A percentile compares a stretch with the other conserved stretches of the same genome.
These are phyloP conservation scores for Fusarium pseudocircinatum DNA, from an alignment of 2,329 filamentous ascomycete genomes.

Conservation along the genomic window DNA sequence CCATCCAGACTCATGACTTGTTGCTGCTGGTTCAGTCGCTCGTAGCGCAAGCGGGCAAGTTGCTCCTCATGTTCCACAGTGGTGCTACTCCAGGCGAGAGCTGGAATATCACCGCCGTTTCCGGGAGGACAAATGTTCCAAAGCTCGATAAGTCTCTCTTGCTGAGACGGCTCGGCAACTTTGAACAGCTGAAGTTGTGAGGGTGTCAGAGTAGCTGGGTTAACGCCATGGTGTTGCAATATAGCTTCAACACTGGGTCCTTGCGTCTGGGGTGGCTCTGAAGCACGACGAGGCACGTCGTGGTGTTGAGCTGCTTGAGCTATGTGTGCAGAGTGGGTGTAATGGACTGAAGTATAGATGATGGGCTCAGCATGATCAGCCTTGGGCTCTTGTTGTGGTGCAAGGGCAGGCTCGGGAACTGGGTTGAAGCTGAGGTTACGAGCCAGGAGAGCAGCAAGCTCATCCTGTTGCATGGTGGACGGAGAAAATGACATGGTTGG, in stretches of 20 bases:
- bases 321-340: slow-evolving; percentile 79
- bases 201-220: slow-evolving; percentile 73
- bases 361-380: slow-evolving; percentile 57
- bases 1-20: slow-evolving; percentile 64
- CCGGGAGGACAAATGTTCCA: slow-evolving; percentile 84
- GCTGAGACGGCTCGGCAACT: slow-evolving; percentile 76
- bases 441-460: slow-evolving; percentile 82
- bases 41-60: slow-evolving; percentile 69
- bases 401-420: slow-evolving; percentile 20
- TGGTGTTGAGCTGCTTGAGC: slow-evolving; percentile 45
- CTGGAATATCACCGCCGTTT: slow-evolving; percentile 62
- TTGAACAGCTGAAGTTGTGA: slow-evolving; percentile 83
- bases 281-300: slow-evolving; percentile 58
- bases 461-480: slow-evolving; percentile 74
- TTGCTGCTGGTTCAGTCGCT: slow-evolving; percentile 55
- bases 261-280: slow-evolving; percentile 60
- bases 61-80: slow-evolving; percentile 66
- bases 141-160: slow-evolving; percentile 79
- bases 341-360: slow-evolving; percentile 82
- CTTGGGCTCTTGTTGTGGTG: slow-evolving; percentile 42
- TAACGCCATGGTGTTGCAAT: slow-evolving; percentile 73
- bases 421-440: slow-evolving; percentile 75
- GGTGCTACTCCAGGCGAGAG: slow-evolving; percentile 63
- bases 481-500: slow-evolving; percentile 53
- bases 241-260: slow-evolving; percentile 65